Base-by-base conservation (phyloP, 2,329 filamentous ascomycete genomes). In the Monosporascus ibericus region DNA sequence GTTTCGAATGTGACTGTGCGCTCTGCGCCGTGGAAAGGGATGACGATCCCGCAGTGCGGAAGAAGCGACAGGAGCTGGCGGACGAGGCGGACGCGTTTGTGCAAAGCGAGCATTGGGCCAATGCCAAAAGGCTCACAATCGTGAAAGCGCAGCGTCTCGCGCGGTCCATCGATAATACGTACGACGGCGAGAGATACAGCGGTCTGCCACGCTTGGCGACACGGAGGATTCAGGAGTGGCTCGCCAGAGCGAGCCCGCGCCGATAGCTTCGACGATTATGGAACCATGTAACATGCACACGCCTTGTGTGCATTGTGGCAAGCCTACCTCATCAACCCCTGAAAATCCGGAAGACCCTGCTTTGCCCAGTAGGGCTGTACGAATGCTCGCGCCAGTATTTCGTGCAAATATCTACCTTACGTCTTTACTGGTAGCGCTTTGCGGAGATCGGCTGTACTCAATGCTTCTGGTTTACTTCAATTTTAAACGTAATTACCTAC, bases 1-100 rank as follows among this genome's bases (percentile, higher is more conserved):
- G 68, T 0, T 75, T 75, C 36, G 55, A 64, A 11, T 75, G 72
- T 46, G 27, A 46, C 0, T 75, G 72, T 47, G 40, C 44, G 5
- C 62, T 75, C 1, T 75, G 72, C 47, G 48, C 38, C 0, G 65
- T 60, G 1, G 70, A 74, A 24, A 56, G 56, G 36, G 44, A 42
- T 1, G 66, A 68, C 18, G 46, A 48, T 2, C 50, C 55, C 0
- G 49, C 34, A 3, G 6, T 62, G 37, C 44, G 63, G 3, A 55
- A 53, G 40, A 56, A 39, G 51, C 58, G 68, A 1, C 49, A 47
- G 0, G 52, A 59, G 36, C 49, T 64, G 1, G 55, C 57, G 1
- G 55, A 55, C 0, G 64, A 65, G 15, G 62, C 55, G 2, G 52
- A 57, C 11, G 44, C 17, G 0, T 68, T 68, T 44, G 38, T 56